Evolutionary conservation across 2,329 filamentous ascomycete genomes (phyloP).

Genomic region (Diplodia seriata): DNA sequence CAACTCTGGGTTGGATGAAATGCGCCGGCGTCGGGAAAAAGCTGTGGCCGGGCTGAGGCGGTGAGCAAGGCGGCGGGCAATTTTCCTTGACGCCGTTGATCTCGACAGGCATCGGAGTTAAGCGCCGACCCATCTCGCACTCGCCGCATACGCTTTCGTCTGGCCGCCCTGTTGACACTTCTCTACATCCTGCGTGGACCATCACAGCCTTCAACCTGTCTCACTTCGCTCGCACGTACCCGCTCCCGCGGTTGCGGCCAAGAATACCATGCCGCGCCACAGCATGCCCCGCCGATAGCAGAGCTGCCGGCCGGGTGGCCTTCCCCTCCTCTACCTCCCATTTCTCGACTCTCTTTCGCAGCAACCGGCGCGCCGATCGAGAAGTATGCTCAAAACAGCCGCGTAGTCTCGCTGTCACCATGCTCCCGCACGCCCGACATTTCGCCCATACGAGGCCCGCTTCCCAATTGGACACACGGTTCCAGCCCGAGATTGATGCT

Average conservation of each 20-base stretch:
- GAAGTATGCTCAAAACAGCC: too few relatives aligned
- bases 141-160: neutral
- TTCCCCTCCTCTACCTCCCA: slow-evolving; percentile 31
- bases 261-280: slow-evolving; percentile 50
- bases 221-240: slow-evolving; percentile 47
- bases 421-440: slow-evolving; percentile 3
- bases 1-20: neutral
- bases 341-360: neutral
- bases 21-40: slow-evolving; percentile 22
- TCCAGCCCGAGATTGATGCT: neutral
- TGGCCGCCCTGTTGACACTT: neutral
- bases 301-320: slow-evolving; percentile 53
- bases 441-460: neutral
- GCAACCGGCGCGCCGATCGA: neutral
- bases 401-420: neutral
- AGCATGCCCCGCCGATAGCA: slow-evolving; percentile 54
- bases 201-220: slow-evolving; percentile 51
- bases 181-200: neutral
- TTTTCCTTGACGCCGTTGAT: neutral
- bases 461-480: neutral
- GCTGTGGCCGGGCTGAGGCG: neutral
- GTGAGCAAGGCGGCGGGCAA: slow-evolving; percentile 2
- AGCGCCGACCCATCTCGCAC: neutral
- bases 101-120: slow-evolving; percentile 7
- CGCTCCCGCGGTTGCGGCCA: slow-evolving; percentile 55